A percentile compares a stretch with the other conserved stretches of the same genome.
Evolutionary conservation across 176 grass and related monocot species (phyloP).

Genomic region (Bonia amplexicaulis): DNA sequence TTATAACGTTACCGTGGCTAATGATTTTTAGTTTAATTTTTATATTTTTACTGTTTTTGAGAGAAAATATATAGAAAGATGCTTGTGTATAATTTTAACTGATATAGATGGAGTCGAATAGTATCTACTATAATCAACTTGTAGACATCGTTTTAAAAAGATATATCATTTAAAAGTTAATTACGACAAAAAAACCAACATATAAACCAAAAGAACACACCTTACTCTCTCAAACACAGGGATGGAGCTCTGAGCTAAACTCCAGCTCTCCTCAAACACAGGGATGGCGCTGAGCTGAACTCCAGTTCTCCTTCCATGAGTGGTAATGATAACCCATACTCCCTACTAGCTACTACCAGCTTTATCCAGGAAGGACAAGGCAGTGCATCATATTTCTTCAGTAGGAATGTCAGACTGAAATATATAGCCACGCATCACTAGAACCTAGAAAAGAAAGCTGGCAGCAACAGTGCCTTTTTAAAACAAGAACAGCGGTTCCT

Average conservation of each 20-base stretch:
- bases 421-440: background rate
- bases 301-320: slow-evolving; percentile 27
- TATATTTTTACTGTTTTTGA: no score
- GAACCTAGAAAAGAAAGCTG: slow-evolving; percentile 7
- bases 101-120: no score
- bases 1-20: no score
- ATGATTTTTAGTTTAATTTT: no score
- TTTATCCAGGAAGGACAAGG: slow-evolving; percentile 33
- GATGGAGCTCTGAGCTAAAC: background rate
- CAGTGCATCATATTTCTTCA: slow-evolving; percentile 18
- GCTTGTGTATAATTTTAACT: no score
- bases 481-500: slow-evolving; percentile 10
- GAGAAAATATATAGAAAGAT: no score
- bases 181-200: no score
- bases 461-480: slow-evolving; percentile 18
- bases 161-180: no score
- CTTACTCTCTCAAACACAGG: background rate
- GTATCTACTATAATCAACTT: fast-evolving
- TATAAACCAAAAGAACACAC: no score
- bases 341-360: background rate
- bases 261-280: background rate
- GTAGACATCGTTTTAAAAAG: no score
- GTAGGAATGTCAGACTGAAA: slow-evolving; percentile 29
- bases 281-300: background rate
- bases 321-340: slow-evolving; percentile 34